Base-by-base conservation (phyloP, 2,329 filamentous ascomycete species). In the Diaporthe sp. region DNA sequence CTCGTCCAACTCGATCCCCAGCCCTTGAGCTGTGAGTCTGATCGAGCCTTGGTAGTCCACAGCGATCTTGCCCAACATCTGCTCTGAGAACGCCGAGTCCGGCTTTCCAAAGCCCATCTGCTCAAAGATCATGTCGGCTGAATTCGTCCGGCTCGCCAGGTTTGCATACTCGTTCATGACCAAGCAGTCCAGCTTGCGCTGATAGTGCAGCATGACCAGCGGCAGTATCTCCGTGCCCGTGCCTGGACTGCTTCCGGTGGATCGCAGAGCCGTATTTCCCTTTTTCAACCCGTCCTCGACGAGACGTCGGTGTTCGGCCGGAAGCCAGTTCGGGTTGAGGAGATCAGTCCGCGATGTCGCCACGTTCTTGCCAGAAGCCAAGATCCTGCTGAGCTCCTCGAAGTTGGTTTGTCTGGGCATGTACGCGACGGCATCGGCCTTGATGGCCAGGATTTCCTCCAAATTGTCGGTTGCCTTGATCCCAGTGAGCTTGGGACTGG, bases 161-260 rank as follows among this genome's bases (percentile, higher is more conserved):
- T 61, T 61, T n/a, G 58, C 58, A 28, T 61, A 61, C 37, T 61
- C 58, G 58, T 61, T 61, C 22, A 61, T 61, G 58, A 9, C 5
- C 58, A 61, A 17, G 58, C 58, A 61, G 58, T 39, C 58, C 9
- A 61, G 58, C 58, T 61, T 61, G 10, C 58, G 58, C 58, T 61
- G 58, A 25, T 61, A 61, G 12, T 13, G 20, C 1, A 39, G 8
- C 58, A 61, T 3, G 12, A 61, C 15, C 58, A 61, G 13, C 58
- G 58, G 58, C 58, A 61, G 58, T 13, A 61, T 15, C 58, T 61
- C 58, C 10, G 58, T 61, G 4, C 12, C 58, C 37, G 58, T 61
- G 3, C 58, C 58, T 25, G 58, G 58, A 13, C 58, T 61, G 37
- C 58, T 61, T 12, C 58, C 58, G 25, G 25, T 61, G 34, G 58